phyloP scores from a whole-genome alignment of 805 yeast genomes.

The Spathaspora arborariae region DNA sequence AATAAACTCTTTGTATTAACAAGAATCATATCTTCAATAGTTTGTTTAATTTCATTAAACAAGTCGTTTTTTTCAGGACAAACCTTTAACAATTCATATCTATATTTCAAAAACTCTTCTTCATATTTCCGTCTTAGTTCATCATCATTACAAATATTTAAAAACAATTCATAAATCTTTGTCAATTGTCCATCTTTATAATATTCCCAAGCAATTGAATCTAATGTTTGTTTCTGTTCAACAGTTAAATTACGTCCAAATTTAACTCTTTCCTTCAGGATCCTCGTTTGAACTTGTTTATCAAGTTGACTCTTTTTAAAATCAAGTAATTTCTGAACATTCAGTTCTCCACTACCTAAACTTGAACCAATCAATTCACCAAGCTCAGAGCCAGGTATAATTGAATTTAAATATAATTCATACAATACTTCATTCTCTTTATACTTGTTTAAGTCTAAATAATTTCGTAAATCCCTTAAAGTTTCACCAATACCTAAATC shows the following conservation, averaged over 20 bases:
- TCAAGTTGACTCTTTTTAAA: constrained; percentile 40
- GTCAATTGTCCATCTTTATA: constrained; percentile 52
- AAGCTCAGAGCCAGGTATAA: constrained; percentile 54
- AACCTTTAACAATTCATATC: constrained; percentile 49
- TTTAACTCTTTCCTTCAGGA: constrained; percentile 47
- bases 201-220: constrained; percentile 42
- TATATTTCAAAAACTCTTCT: constrained; percentile 54
- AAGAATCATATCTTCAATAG: constrained; percentile 69
- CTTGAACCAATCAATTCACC: constrained; percentile 48
- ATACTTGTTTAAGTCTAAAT: constrained; percentile 34
- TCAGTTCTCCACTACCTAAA: constrained; percentile 42
- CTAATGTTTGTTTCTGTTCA: constrained; percentile 36
- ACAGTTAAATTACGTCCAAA: constrained; percentile 40
- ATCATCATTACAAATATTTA: constrained; percentile 61
- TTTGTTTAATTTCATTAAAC: constrained; percentile 44
- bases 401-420: constrained; percentile 45
- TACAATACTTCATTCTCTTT: constrained; percentile 29
- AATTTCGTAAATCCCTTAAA: constrained; percentile 43
- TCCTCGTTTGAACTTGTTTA: constrained; percentile 32
- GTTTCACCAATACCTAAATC: constrained; percentile 48
- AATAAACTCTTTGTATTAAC: constrained; percentile 56
- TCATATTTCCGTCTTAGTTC: constrained; percentile 55
- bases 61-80: constrained; percentile 45
- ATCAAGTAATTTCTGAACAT: constrained; percentile 41
- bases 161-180: constrained; percentile 47